Evolutionary conservation across 441 rosid species (phyloP).

Genomic region (Populus hybrid): DNA sequence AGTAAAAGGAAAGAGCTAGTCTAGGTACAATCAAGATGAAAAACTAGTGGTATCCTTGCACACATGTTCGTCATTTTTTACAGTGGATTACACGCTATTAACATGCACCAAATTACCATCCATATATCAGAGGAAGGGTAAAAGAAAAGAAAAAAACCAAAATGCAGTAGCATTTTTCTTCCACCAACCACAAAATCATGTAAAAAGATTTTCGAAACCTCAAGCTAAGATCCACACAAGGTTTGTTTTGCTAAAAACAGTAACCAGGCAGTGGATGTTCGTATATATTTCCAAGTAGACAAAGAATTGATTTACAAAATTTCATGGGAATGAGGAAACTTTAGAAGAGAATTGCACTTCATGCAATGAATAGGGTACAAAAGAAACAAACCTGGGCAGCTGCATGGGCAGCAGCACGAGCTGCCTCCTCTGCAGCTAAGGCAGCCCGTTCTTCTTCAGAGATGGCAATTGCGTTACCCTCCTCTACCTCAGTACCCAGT

Average conservation of each 20-base stretch:
- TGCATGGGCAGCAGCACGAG: constrained; percentile 69
- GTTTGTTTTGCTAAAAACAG: background rate
- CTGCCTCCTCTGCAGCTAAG: constrained; percentile 91
- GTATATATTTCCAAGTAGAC: background rate
- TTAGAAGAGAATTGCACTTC: background rate
- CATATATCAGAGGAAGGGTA: background rate
- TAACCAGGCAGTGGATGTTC: background rate
- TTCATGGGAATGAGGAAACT: background rate
- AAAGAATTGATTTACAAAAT: background rate
- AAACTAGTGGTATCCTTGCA: background rate
- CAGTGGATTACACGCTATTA: background rate
- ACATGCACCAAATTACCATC: background rate
- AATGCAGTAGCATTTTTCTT: background rate
- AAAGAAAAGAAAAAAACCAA: background rate
- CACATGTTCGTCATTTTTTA: background rate
- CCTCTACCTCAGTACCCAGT: constrained; percentile 43
- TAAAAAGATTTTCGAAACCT: background rate
- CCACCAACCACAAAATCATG: background rate
- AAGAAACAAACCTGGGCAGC: constrained; percentile 86
- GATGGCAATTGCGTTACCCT: constrained; percentile 43
- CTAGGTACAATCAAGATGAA: constrained; percentile 4
- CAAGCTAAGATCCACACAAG: background rate
- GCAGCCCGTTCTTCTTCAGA: constrained; percentile 96
- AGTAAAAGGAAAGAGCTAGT: background rate
- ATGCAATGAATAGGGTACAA: background rate